A percentile compares a stretch with the other conserved stretches of the same genome.
These are phyloP conservation scores for Pseudisothecium myosuroides DNA, from an alignment of 225 moss, liverwort and hornwort genomes.

Conservation along the genomic window DNA sequence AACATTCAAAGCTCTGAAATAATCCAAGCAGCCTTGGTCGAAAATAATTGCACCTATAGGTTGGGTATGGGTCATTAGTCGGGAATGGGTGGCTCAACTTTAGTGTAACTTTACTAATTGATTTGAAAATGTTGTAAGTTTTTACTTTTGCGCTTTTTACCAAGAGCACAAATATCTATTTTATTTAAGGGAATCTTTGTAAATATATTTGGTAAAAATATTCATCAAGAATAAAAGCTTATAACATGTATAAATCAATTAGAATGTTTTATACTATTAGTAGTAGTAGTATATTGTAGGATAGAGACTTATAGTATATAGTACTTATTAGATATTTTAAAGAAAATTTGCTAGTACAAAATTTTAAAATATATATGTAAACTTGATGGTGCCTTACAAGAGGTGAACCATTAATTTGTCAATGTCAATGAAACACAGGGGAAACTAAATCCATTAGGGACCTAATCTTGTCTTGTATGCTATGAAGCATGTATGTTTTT, in stretches of 20 bases:
- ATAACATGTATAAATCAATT: not conserved
- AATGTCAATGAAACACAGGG: not conserved
- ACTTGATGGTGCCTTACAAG: not conserved
- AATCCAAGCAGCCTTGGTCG: too few species aligned
- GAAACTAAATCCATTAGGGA: not conserved
- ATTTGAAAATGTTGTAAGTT: not conserved
- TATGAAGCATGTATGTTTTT: not conserved
- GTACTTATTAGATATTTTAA: too few species aligned
- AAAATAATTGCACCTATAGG: too few species aligned
- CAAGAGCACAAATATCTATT: not conserved
- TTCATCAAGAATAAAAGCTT: not conserved
- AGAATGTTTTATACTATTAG: not conserved
- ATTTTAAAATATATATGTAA: not conserved
- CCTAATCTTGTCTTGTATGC: accelerated
- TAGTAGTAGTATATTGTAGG: not conserved
- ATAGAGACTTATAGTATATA: too few species aligned
- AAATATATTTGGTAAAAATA: not conserved
- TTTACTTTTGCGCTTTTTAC: not conserved
- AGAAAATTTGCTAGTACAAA: not conserved
- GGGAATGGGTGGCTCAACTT: too few species aligned
- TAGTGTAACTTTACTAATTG: not conserved
- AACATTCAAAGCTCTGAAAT: too few species aligned
- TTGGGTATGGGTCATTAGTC: too few species aligned
- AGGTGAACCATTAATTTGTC: too few species aligned
- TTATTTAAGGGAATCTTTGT: not conserved